Conservation (phyloP, 495 filamentous ascomycete genomes). For the Aspergillus conjunctus region DNA sequence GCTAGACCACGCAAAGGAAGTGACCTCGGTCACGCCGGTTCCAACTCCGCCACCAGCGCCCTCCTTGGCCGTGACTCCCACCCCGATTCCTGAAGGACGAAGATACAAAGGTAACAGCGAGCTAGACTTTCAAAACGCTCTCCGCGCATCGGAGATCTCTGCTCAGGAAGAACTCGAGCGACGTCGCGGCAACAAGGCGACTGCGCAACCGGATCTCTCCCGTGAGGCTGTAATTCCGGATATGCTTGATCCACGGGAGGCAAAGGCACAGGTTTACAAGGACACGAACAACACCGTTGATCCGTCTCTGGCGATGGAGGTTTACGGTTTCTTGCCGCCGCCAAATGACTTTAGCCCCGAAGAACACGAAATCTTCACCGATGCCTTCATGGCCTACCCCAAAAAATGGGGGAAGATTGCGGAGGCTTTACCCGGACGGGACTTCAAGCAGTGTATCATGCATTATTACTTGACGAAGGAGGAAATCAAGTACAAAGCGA, state of each 20-base stretch:
- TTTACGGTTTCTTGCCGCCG: constrained; percentile 73
- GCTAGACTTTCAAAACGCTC: constrained; percentile 72
- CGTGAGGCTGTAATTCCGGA: constrained; percentile 85
- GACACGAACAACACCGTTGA: constrained; percentile 74
- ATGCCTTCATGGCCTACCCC: constrained; percentile 74
- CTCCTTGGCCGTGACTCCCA: constrained; percentile 41
- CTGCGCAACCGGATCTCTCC: constrained; percentile 71
- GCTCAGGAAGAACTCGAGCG: constrained; percentile 73
- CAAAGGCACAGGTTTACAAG: constrained; percentile 57
- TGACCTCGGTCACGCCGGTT: constrained; percentile 51
- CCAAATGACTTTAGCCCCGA: constrained; percentile 81
- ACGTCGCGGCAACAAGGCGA: constrained; percentile 63
- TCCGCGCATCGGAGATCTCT: constrained; percentile 75
- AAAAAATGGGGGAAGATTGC: constrained; percentile 95
- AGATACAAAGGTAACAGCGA: constrained; percentile 69
- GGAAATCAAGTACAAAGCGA: constrained; percentile 81
- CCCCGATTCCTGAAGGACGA: constrained; percentile 55
- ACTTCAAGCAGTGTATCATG: constrained; percentile 83
- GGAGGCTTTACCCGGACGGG: constrained; percentile 66
- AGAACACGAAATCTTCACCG: constrained; percentile 77
- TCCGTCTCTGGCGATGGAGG: constrained; percentile 63
- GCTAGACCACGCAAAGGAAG: constrained; percentile 64
- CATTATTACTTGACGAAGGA: constrained; percentile 97
- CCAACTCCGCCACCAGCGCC: constrained; percentile 52
- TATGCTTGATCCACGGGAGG: constrained; percentile 63